Evolutionary conservation across 805 yeast genomes (phyloP).

Genomic region (Tetrapisispora nanseiensis): DNA sequence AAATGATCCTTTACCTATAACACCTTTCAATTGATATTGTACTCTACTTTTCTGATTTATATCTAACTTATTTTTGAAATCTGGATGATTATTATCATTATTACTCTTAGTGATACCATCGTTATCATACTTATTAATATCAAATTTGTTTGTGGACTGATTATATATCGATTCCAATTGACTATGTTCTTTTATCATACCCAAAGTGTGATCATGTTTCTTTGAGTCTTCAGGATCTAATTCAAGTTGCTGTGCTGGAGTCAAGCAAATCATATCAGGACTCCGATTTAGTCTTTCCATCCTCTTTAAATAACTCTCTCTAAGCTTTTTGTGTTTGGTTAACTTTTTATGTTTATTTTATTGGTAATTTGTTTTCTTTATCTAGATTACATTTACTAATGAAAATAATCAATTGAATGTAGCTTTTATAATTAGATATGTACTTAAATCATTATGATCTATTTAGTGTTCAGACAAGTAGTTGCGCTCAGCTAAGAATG

Average conservation of each 20-base stretch:
- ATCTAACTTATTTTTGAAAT: not conserved
- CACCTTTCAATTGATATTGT: slow-evolving; percentile 42
- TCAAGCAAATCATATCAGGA: slow-evolving; percentile 10
- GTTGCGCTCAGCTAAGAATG: too few relatives aligned
- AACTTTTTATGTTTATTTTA: too few relatives aligned
- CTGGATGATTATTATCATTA: not conserved
- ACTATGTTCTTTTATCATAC: not conserved
- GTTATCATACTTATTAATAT: not conserved
- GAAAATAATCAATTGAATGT: too few relatives aligned
- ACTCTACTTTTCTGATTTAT: slow-evolving; percentile 11
- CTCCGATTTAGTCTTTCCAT: not conserved
- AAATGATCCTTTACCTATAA: slow-evolving; percentile 84
- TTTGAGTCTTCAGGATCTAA: not conserved
- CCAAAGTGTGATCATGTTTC: not conserved
- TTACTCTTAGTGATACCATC: not conserved
- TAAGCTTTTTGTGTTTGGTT: too few relatives aligned
- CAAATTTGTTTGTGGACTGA: too few relatives aligned
- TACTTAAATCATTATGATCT: too few relatives aligned
- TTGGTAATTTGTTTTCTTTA: too few relatives aligned
- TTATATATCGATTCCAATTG: not conserved
- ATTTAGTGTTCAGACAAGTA: too few relatives aligned
- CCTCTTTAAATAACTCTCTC: not conserved
- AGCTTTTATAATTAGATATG: too few relatives aligned
- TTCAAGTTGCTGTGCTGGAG: slow-evolving; percentile 17
- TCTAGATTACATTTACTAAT: too few relatives aligned